A percentile compares a stretch with the other conserved stretches of the same genome.
These are phyloP conservation scores for Cicer pinnatifidum DNA, from an alignment of 306 rosid genomes.

Conservation along the genomic window DNA sequence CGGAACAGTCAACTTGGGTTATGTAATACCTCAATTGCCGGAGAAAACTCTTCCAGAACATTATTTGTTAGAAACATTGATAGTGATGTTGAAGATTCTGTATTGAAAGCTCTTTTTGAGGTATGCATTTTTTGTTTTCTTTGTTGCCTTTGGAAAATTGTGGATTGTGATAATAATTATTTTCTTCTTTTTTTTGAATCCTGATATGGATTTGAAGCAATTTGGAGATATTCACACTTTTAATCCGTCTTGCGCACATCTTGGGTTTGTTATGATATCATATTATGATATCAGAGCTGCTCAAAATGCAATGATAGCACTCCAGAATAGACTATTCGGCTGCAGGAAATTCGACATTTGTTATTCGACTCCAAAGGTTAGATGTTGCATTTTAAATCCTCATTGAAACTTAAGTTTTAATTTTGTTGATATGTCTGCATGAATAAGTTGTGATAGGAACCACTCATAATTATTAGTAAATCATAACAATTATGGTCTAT, in stretches of 20 bases:
- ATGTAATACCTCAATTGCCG: constrained; percentile 55
- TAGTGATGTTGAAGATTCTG: constrained; percentile 66
- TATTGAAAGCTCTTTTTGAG: constrained; percentile 65
- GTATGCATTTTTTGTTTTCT: constrained; percentile 39
- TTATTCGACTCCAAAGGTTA: constrained; percentile 81
- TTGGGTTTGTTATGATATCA: constrained; percentile 74
- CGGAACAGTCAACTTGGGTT: constrained; percentile 52
- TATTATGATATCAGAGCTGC: constrained; percentile 82
- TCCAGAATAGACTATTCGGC: constrained; percentile 65
- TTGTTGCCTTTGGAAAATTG: constrained; percentile 10
- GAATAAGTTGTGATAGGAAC: constrained; percentile 4
- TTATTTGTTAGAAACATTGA: constrained; percentile 65
- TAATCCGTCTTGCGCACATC: constrained; percentile 72
- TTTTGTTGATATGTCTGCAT: constrained; percentile 12
- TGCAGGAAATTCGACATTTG: constrained; percentile 73
- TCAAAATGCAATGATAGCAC: constrained; percentile 76
- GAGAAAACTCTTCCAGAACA: constrained; percentile 72
- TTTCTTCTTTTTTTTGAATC: constrained; percentile 30
- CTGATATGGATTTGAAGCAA: constrained; percentile 52
- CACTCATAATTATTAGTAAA: neutral
- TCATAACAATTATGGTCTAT: neutral
- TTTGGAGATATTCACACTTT: constrained; percentile 80
- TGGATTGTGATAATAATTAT: neutral
- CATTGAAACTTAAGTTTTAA: constrained; percentile 13
- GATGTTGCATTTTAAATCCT: constrained; percentile 23